Evolutionary conservation across 768 basidiomycete genomes (phyloP), one percentile per base, ranked within the genome.

Genomic region (Myochromella boudieri): DNA sequence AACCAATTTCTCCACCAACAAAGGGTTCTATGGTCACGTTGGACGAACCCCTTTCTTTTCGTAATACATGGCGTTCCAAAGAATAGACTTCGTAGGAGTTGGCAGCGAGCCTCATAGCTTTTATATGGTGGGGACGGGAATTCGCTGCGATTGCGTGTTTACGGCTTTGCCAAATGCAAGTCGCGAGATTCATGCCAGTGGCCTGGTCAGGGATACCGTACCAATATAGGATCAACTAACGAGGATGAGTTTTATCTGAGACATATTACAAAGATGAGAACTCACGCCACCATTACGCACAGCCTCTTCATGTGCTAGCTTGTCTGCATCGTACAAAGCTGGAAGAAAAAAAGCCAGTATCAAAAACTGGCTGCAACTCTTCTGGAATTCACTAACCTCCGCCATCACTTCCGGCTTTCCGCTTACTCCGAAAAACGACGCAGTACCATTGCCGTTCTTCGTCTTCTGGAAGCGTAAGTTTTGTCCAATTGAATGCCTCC

Each of bases 81-180:
- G 74, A 67, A 62, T 94, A 97, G 8, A 77, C 67, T 55, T 93
- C 87, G 62, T 93, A 97, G 2, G 87, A 84, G 3, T 67, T 65
- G 7, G 78, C 80, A 0, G 95, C 87, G 4, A 95, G 79, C 50
- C 72, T 78, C 84, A 91, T 91, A 1, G 95, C 95, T 29, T 75
- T 75, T 45, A 86, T 76, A 58, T 97, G 95, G 47, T 86, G 76
- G 11, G 91, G 91, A 5, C 84, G 78, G 0, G 82, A 79, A 54
- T 82, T 91, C 0, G 94, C 94, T 3, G 82, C 83, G 21, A 84
- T 68, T 3, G 95, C 95, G 51, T 93, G 87, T 54, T 78, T 77
- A 5, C 94, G 83, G 32, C 87, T 91, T 67, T 88, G 85, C 95
- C 95, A 98, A 32, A 98, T 86, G 69, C 95, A 97, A 14, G 94